Conservation (phyloP, 441 rosid species). For the Adansonia madagascariensis region DNA sequence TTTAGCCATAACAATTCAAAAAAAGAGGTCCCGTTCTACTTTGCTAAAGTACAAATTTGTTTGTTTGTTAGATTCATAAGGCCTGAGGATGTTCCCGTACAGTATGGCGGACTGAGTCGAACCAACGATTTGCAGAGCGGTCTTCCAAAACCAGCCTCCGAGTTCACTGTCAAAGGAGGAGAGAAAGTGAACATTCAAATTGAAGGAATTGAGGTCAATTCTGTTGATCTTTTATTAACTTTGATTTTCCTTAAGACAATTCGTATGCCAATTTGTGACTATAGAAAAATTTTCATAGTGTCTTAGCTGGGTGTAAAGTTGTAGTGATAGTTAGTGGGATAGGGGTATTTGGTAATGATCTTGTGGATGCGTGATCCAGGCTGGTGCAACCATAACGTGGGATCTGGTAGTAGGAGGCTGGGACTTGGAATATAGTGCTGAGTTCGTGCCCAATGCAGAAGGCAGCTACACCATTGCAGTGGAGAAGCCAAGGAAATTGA, state of each 20-base stretch:
- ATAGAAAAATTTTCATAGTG: not conserved
- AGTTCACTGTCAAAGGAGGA: conserved; percentile 91
- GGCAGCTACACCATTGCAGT: conserved; percentile 82
- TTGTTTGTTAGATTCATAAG: conserved; percentile 60
- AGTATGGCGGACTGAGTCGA: conserved; percentile 86
- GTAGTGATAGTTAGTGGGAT: too few relatives aligned
- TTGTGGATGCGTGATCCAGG: conserved; percentile 40
- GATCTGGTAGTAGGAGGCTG: conserved; percentile 95
- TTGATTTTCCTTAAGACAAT: not conserved
- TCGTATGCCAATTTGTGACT: not conserved
- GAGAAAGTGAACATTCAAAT: conserved; percentile 96
- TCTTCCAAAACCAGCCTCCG: conserved; percentile 84
- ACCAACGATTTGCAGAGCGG: conserved; percentile 62
- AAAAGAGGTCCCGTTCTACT: not conserved
- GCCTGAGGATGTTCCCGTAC: conserved; percentile 90
- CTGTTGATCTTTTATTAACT: not conserved
- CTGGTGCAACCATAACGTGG: conserved; percentile 88
- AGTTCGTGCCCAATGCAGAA: conserved; percentile 78
- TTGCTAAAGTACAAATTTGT: not conserved
- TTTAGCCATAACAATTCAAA: not conserved
- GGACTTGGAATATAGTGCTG: conserved; percentile 96
- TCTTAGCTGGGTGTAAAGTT: too few relatives aligned
- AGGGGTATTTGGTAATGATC: not conserved
- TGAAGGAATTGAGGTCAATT: conserved; percentile 81
- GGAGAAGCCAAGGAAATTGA: conserved; percentile 66